Evolutionary conservation across 345 rosid species (phyloP).

Genomic region (Gossypium raimondii): DNA sequence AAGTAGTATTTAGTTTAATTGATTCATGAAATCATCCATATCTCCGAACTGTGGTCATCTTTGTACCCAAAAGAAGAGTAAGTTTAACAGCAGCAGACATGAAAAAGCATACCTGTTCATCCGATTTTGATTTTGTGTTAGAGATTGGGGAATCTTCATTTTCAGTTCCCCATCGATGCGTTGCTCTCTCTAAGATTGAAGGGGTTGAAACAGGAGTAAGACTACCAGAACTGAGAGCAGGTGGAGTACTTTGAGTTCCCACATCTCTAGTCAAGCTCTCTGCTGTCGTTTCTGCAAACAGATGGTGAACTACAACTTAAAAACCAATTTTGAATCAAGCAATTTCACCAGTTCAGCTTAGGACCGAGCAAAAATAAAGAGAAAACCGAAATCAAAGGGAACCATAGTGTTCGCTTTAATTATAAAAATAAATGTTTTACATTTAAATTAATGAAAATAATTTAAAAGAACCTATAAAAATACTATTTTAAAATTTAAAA

Average conservation of each 20-base stretch:
- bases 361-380: neutral
- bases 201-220: constrained; percentile 78
- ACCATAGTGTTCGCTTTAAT: too few relatives aligned
- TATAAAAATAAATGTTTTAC: too few relatives aligned
- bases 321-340: neutral
- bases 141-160: constrained; percentile 47
- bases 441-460: too few relatives aligned
- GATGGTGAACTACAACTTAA: neutral
- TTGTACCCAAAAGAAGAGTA: neutral
- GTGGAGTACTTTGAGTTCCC: constrained; percentile 81
- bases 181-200: constrained; percentile 46
- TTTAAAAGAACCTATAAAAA: too few relatives aligned
- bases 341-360: neutral
- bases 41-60: too few relatives aligned
- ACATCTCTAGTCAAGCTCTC: constrained; percentile 62
- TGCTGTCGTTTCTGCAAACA: constrained; percentile 42
- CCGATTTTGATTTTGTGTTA: constrained; percentile 30
- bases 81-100: neutral
- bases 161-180: constrained; percentile 42
- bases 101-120: constrained; percentile 43
- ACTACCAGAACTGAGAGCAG: constrained; percentile 49
- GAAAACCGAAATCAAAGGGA: neutral
- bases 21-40: neutral
- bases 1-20: neutral
- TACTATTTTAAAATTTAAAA: too few relatives aligned